Conservation (phyloP, 768 basidiomycete genomes). For the Asterophora lycoperdoides region DNA sequence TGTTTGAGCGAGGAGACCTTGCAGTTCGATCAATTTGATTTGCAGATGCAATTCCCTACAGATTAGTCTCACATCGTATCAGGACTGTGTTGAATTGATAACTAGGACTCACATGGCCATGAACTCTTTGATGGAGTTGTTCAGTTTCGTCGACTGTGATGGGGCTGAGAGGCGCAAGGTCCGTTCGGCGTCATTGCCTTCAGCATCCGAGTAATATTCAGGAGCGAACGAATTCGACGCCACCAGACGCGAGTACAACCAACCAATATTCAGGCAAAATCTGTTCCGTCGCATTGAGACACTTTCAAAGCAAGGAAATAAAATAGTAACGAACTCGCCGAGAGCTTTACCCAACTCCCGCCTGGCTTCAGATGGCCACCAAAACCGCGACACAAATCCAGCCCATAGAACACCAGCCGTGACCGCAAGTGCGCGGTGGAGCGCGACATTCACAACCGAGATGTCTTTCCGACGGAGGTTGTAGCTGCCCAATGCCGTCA, state of each 20-base stretch:
- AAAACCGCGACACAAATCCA: slow-evolving; percentile 77
- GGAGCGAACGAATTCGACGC: slow-evolving; percentile 77
- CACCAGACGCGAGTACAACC: slow-evolving; percentile 91
- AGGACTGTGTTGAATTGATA: too few relatives aligned
- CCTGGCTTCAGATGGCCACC: slow-evolving; percentile 96
- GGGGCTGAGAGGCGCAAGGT: slow-evolving; percentile 28
- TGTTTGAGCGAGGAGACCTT: slow-evolving; percentile 81
- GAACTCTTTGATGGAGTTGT: slow-evolving; percentile 73
- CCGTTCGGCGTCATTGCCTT: slow-evolving; percentile 23
- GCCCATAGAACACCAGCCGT: slow-evolving; percentile 88
- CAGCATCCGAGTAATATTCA: slow-evolving; percentile 31
- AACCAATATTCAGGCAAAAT: slow-evolving; percentile 90
- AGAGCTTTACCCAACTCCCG: slow-evolving; percentile 80
- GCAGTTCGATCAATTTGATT: slow-evolving; percentile 81
- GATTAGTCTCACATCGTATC: too few relatives aligned
- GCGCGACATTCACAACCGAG: slow-evolving; percentile 65
- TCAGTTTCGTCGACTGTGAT: slow-evolving; percentile 41
- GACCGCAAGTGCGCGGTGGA: slow-evolving; percentile 76
- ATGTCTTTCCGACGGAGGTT: slow-evolving; percentile 65
- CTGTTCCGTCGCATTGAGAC: slow-evolving; percentile 35
- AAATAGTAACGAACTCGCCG: slow-evolving; percentile 60
- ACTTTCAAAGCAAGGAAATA: not conserved
- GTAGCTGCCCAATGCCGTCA: slow-evolving; percentile 47
- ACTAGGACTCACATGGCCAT: slow-evolving; percentile 84
- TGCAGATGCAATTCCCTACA: slow-evolving; percentile 94